Evolutionary conservation across 225 moss, liverwort and hornwort species (phyloP), one percentile per base, ranked within the genome.

Genomic region (Rhytidiadelphus loreus): DNA sequence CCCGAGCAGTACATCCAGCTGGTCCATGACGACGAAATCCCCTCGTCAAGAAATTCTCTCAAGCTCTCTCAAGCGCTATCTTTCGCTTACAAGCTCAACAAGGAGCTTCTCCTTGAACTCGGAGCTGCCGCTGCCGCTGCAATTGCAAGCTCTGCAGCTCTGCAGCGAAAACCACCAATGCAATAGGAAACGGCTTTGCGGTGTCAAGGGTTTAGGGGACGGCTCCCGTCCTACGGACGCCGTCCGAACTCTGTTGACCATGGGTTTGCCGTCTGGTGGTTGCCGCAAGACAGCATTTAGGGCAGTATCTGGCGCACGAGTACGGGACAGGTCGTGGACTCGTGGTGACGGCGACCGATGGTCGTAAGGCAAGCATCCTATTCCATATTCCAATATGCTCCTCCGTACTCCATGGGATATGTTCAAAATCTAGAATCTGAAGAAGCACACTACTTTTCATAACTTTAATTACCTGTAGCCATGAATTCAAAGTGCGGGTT

Each of bases 1-100:
- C 90, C 92, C 85, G 62, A 99, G 90, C 85, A 99, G 89, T 35
- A 94, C 87, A 62, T 96, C 99, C 65, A 99, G 88, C 83, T 94
- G 94, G 25, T 99, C 96, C 99, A 99, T 99, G 25, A 77, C 91
- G 13, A 62, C 88, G 32, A 44, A 66, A 85, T n/a, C 50, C 66
- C 55, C 61, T 41, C 56, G 19, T 33, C 43, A n/a, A 87, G 70
- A 28, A 18, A 58, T 13, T 56, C 85, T 76, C 41, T 30, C 25
- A 33, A 60, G 6, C 69, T 62, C 84, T 32, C 39, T 58, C 22
- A 12, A 53, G 28, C 16, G 28, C 41, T 29, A 12, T 70, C 57
- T 70, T 84, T n/a, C 85, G 12, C 62, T 76, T 22, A 8, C 55
- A 8, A 84, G 77, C 64, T 85, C 87, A 30, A 62, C 1, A 19